Conservation (phyloP, 139 green algal species). For the Closterium sp. region DNA sequence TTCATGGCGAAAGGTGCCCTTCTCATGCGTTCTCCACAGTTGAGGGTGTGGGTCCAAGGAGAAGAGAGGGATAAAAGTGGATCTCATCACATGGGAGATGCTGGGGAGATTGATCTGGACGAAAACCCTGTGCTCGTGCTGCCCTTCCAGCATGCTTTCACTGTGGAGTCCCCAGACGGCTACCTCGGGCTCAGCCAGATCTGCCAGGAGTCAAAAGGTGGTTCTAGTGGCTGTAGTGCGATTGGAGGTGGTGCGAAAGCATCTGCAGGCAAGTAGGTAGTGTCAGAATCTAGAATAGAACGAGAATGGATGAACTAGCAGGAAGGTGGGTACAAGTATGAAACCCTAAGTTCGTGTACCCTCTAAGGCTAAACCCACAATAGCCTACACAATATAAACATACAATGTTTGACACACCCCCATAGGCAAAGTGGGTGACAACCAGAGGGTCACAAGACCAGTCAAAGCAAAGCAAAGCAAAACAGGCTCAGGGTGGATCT, state of each 20-base stretch:
- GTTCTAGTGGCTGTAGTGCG: neutral
- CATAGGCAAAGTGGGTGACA: no score
- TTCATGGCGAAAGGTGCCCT: constrained; percentile 61
- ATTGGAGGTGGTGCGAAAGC: neutral
- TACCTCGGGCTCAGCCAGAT: constrained; percentile 11
- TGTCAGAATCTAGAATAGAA: no score
- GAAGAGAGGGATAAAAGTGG: constrained; percentile 49
- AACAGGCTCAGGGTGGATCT: no score
- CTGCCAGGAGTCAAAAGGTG: neutral
- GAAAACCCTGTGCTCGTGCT: constrained; percentile 64
- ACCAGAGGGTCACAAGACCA: no score
- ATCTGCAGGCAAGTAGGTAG: neutral
- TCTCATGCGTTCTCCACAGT: constrained; percentile 31
- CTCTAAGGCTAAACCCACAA: no score
- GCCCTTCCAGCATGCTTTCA: constrained; percentile 58
- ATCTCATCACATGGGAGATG: constrained; percentile 55
- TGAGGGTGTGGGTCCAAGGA: constrained; percentile 9
- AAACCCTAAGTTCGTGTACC: no score
- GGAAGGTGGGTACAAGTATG: no score
- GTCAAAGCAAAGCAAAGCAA: no score
- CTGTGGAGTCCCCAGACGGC: constrained; percentile 33
- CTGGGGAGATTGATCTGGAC: constrained; percentile 55
- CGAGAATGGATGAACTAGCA: no score
- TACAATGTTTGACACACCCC: no score
- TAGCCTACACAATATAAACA: no score